These are phyloP conservation scores for Gastrolobium villosum DNA, from an alignment of 306 rosid species.

Conservation along the genomic window DNA sequence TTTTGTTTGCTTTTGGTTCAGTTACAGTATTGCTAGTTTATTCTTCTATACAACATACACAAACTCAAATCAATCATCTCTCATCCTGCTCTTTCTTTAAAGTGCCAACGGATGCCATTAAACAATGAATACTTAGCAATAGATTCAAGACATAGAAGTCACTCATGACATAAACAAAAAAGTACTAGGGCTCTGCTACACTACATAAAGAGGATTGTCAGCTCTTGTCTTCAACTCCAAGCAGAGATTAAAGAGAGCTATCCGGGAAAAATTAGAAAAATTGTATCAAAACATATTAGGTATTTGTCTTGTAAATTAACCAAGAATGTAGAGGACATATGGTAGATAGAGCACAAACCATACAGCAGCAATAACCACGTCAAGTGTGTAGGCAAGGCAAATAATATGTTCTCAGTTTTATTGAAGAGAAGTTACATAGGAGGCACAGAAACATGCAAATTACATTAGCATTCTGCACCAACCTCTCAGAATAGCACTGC, in stretches of 20 bases:
- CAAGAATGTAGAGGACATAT: background rate
- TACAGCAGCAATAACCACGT: conserved; percentile 30
- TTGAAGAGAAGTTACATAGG: background rate
- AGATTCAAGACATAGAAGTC: conserved; percentile 5
- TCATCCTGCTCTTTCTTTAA: background rate
- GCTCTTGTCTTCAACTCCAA: background rate
- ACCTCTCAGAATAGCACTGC: background rate
- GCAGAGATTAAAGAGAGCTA: conserved; percentile 7
- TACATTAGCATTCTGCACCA: conserved; percentile 16
- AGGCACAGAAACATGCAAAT: conserved; percentile 32
- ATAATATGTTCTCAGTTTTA: background rate
- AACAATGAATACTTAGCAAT: background rate
- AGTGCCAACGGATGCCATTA: background rate
- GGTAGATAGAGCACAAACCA: background rate
- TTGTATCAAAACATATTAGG: background rate
- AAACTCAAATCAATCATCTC: background rate
- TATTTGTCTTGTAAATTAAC: background rate
- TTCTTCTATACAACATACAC: background rate
- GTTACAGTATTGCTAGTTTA: no score
- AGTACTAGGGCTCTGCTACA: background rate
- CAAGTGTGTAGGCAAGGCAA: conserved; percentile 4
- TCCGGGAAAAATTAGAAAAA: background rate
- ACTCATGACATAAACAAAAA: background rate
- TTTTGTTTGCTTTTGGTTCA: no score
- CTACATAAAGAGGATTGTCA: background rate